Conservation (phyloP, 2,329 filamentous ascomycete species). For the Neoscytalidium dimidiatum region DNA sequence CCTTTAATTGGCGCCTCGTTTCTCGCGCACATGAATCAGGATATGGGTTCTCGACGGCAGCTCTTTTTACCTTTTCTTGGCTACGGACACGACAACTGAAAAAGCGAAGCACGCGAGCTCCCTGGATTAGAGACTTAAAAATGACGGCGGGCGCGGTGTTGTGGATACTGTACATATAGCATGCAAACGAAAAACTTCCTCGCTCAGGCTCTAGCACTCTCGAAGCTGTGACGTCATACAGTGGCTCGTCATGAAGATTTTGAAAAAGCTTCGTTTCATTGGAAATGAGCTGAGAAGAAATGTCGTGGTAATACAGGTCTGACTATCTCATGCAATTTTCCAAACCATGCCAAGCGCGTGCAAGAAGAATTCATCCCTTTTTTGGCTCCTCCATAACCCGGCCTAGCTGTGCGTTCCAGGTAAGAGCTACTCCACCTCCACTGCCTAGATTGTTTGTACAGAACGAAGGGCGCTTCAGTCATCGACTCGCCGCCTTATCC, state of each 20-base stretch:
- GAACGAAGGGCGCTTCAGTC: background rate
- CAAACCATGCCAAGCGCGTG: background rate
- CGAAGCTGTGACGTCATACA: background rate
- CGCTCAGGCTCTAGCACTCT: background rate
- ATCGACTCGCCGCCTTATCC: too few species aligned
- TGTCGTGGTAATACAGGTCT: conserved; percentile 3
- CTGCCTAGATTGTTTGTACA: conserved; percentile 1
- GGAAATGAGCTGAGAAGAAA: conserved; percentile 17
- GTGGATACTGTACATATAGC: conserved; percentile 18
- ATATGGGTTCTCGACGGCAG: conserved; percentile 8
- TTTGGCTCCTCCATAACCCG: background rate
- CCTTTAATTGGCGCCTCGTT: conserved; percentile 5
- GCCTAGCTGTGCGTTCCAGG: background rate
- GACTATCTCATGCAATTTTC: background rate
- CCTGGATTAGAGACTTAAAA: conserved; percentile 7
- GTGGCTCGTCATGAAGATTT: background rate
- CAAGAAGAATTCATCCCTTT: background rate
- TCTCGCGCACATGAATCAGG: background rate
- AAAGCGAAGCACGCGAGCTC: conserved; percentile 9
- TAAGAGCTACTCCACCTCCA: background rate
- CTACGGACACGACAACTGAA: background rate
- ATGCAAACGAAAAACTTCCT: conserved; percentile 15
- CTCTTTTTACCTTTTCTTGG: conserved; percentile 8
- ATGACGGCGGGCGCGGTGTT: conserved; percentile 10
- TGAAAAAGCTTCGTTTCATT: background rate